Evolutionary conservation across 2,329 filamentous ascomycete genomes (phyloP).

Genomic region (Neopestalotiopsis clavispora): DNA sequence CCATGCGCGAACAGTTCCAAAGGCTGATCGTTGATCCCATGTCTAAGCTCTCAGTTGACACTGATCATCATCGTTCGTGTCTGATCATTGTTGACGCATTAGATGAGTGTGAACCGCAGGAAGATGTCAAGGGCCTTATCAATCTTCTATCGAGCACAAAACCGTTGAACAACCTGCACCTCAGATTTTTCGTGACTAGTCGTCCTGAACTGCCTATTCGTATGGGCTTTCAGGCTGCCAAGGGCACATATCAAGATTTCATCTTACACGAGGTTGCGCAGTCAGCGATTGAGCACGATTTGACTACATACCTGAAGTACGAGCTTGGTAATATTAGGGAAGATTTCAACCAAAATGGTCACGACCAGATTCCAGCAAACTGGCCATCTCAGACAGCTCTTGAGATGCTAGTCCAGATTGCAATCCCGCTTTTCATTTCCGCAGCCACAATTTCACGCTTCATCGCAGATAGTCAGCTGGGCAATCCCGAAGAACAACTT

Average conservation of each 20-base stretch:
- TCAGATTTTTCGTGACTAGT: conserved; percentile 44
- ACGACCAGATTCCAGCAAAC: conserved; percentile 19
- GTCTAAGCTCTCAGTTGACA: neutral
- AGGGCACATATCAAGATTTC: conserved; percentile 32
- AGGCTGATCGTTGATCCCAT: conserved; percentile 44
- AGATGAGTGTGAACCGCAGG: conserved; percentile 37
- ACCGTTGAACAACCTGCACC: conserved; percentile 16
- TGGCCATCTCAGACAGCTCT: conserved; percentile 1
- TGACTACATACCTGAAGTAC: conserved; percentile 34
- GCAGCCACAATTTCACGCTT: conserved; percentile 38
- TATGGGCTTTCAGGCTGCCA: conserved; percentile 35
- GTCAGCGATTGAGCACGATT: conserved; percentile 39
- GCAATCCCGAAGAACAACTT: neutral
- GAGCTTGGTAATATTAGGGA: conserved; percentile 33
- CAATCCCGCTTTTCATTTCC: conserved; percentile 41
- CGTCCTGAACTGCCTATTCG: conserved; percentile 42
- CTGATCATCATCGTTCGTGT: neutral
- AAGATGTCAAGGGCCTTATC: conserved; percentile 35
- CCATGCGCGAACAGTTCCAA: conserved; percentile 43
- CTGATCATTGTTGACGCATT: conserved; percentile 39
- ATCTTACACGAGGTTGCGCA: conserved; percentile 39
- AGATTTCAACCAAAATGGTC: conserved; percentile 21
- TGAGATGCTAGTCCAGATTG: conserved; percentile 24
- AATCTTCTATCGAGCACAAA: conserved; percentile 26
- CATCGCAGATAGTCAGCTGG: conserved; percentile 23